phyloP scores from a whole-genome alignment of 495 filamentous ascomycete genomes.

The Lophiostoma macrostomum region DNA sequence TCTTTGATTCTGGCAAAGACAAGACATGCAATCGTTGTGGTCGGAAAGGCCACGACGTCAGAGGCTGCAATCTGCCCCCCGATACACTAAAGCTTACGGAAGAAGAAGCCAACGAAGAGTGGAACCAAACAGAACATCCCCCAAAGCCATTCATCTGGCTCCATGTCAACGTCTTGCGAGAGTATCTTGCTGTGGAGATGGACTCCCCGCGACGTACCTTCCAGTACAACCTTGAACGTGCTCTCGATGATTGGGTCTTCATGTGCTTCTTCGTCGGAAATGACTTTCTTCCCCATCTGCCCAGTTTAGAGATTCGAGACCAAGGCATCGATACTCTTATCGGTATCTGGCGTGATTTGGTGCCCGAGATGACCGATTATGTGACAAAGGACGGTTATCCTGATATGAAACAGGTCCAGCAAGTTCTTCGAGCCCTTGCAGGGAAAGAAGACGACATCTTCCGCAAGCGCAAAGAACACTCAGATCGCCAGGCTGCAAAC shows the following conservation, averaged over 20 bases:
- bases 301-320: slow-evolving; percentile 93
- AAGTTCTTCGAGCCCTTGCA: slow-evolving; percentile 82
- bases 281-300: slow-evolving; percentile 96
- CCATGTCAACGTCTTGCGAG: slow-evolving; percentile 83
- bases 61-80: slow-evolving; percentile 66
- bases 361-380: slow-evolving; percentile 89
- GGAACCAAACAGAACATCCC: slow-evolving; percentile 55
- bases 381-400: slow-evolving; percentile 92
- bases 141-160: slow-evolving; percentile 98
- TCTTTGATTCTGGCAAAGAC: slow-evolving; percentile 78
- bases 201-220: slow-evolving; percentile 75
- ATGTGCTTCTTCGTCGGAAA: slow-evolving; percentile 99
- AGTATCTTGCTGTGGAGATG: slow-evolving; percentile 90
- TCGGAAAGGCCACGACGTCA: slow-evolving; percentile 81
- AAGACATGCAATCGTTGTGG: slow-evolving; percentile 82
- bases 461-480: slow-evolving; percentile 71
- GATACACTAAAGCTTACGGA: slow-evolving; percentile 72
- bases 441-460: slow-evolving; percentile 98
- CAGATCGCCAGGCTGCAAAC: slow-evolving; percentile 75
- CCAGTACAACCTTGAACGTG: slow-evolving; percentile 84
- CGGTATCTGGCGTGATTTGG: slow-evolving; percentile 90
- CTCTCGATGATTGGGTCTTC: slow-evolving; percentile 99
- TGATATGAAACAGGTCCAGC: slow-evolving; percentile 79
- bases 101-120: slow-evolving; percentile 83
- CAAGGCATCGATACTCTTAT: slow-evolving; percentile 95